Evolutionary conservation across 371 early-diverging fungal genomes (phyloP), one percentile per base, ranked within the genome.

Genomic region (Zopfochytrium polystomum): DNA sequence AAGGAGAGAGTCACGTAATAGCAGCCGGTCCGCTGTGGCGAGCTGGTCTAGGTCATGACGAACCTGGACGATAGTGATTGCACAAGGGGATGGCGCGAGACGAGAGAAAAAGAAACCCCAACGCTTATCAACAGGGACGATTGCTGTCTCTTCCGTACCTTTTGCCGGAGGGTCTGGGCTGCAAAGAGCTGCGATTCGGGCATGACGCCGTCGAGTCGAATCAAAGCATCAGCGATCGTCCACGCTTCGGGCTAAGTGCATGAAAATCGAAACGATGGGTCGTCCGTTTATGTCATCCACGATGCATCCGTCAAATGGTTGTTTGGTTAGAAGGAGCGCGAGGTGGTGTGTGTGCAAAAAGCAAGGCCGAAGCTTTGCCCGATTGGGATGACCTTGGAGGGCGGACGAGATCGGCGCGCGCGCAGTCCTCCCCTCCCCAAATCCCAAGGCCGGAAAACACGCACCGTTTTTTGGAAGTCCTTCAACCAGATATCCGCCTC

Each of bases 151-250:
- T n/a, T 27, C 6, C 52, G 58, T 67, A 90, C 90, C 85, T 97
- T 97, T 71, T 85, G 86, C 46, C 93, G 81, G 56, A 97, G 75
- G 0, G 95, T 95, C 73, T 96, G 96, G 1, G 95, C 93, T 2
- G 93, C 92, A 83, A 96, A 93, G 7, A 92, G 65, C 34, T 83
- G 84, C 2, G 83, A 80, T 61, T 89, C 89, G 0, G 68, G 53
- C 9, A 80, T 80, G n/a, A 81, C 64, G 6, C 73, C 74, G 5
- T 80, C 76, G 18, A 77, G 54, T 54, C 83, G 83, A 20, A 94
- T 70, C 2, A 95, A 71, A 26, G 80, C 73, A 61, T 92, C 90
- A 3, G 91, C 82, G 5, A 88, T 85, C 20, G 80, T 67, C 96
- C 96, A 95, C 29, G 95, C 93, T 64, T 87, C 86, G 2, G 85